Evolutionary conservation across 108 stramenopile genomes (phyloP), one percentile per base, ranked within the genome.

Genomic region (Cylindrotheca closterium): DNA sequence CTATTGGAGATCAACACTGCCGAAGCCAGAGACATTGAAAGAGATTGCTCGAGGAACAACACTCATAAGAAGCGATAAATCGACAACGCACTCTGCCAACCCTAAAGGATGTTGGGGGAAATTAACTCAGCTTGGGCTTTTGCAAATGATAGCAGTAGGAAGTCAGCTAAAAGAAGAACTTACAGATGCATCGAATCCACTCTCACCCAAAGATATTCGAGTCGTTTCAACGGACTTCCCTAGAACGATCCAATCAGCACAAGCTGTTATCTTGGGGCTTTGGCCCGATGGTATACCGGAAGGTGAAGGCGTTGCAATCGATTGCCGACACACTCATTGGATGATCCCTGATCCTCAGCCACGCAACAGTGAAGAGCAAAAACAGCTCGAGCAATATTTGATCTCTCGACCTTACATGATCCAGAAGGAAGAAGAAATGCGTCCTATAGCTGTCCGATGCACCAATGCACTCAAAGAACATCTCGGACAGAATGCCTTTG

Each of bases 301-400:
- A 47, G 24, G 30, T 12, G 0, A 29, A 29, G 58, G 70, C 17
- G 75, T 88, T 27, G 55, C 70, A n/a, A 89, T 92, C 51, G 86
- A 92, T 53, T 75, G 83, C 8, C 72, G 82, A 34, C 47, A 85
- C 31, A 89, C 91, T 8, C 22, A 15, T 1, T 81, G 70, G 67
- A 69, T 90, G 64, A 90, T 93, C 51, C 92, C 92, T 0, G 92
- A 93, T 65, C 92, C 92, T 0, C 88, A 90, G 61, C 92, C 92
- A 17, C 76, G 92, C 7, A 77, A 66, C 30, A 70, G 72, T 8
- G 47, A 56, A 23, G 81, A 83, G 32, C 92, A 93, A 60, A 66
- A 73, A 30, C 68, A 45, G 1, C 58, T 93, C n/a, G 92, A 93
- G 56, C 49, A 52, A 28, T 45, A 72, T 51, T 57, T 93, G 42